phyloP scores from a whole-genome alignment of 2,329 filamentous ascomycete genomes.

The Pseudogymnoascus sp. region DNA sequence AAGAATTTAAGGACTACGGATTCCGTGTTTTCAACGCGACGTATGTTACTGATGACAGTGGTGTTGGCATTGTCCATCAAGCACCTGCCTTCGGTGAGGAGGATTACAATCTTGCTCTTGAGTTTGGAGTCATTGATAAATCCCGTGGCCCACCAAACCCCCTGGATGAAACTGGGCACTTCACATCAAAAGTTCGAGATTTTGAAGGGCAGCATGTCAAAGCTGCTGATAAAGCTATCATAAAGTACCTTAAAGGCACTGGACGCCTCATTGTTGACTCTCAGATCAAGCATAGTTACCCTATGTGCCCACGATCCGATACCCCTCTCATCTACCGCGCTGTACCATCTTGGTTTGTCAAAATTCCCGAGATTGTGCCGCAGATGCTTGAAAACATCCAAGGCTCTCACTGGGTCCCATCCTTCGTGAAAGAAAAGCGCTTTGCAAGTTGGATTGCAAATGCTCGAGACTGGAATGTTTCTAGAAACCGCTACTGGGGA shows the following conservation, averaged over 20 bases:
- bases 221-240: slow-evolving; percentile 84
- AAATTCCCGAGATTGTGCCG: slow-evolving; percentile 73
- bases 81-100: slow-evolving; percentile 91
- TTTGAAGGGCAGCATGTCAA: slow-evolving; percentile 87
- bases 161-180: slow-evolving; percentile 75
- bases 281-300: slow-evolving; percentile 84
- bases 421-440: slow-evolving; percentile 80
- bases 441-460: slow-evolving; percentile 89
- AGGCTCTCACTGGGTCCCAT: slow-evolving; percentile 83
- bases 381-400: slow-evolving; percentile 88
- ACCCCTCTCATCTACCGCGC: slow-evolving; percentile 89
- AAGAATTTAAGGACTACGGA: slow-evolving; percentile 75
- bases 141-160: slow-evolving; percentile 78
- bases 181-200: slow-evolving; percentile 67
- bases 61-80: slow-evolving; percentile 91
- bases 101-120: slow-evolving; percentile 78
- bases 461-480: slow-evolving; percentile 92
- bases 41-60: slow-evolving; percentile 83
- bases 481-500: slow-evolving; percentile 90
- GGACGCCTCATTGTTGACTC: slow-evolving; percentile 76
- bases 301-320: slow-evolving; percentile 91
- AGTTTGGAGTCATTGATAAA: slow-evolving; percentile 68
- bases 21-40: slow-evolving; percentile 76
- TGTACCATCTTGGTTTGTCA: slow-evolving; percentile 91
- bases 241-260: slow-evolving; percentile 73